Conservation (phyloP, 2,329 filamentous ascomycete species). For the Ascochyta koolunga region DNA sequence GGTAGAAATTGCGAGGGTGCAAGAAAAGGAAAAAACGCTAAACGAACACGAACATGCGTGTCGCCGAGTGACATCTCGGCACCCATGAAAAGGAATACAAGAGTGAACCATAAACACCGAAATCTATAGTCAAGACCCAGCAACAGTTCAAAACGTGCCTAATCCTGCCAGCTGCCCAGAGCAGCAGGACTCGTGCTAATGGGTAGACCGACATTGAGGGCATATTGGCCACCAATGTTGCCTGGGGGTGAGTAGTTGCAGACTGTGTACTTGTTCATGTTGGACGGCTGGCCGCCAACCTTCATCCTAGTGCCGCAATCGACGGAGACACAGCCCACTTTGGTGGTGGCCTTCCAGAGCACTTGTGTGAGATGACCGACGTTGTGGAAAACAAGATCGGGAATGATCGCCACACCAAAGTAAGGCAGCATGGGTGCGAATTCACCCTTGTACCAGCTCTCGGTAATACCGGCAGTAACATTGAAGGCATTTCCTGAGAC, state of each 20-base stretch:
- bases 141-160: constrained; percentile 19
- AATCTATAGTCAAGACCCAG: not conserved
- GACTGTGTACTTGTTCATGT: constrained; percentile 63
- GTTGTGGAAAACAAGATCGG: constrained; percentile 55
- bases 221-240: constrained; percentile 63
- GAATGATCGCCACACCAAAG: constrained; percentile 62
- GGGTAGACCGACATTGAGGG: constrained; percentile 57
- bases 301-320: constrained; percentile 39
- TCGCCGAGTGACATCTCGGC: constrained; percentile 1
- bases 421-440: constrained; percentile 60
- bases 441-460: constrained; percentile 91
- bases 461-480: constrained; percentile 72
- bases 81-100: not conserved
- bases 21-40: not conserved
- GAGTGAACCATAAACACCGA: not conserved
- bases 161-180: constrained; percentile 38
- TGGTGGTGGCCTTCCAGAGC: constrained; percentile 47
- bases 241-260: constrained; percentile 83
- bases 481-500: constrained; percentile 60
- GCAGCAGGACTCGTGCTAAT: constrained; percentile 20
- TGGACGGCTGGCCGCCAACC: constrained; percentile 22
- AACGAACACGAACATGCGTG: not conserved
- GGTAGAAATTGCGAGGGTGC: not conserved
- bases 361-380: constrained; percentile 48
- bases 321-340: constrained; percentile 45